Base-by-base conservation (phyloP, 768 basidiomycete genomes). In the Termitomyces sp. region DNA sequence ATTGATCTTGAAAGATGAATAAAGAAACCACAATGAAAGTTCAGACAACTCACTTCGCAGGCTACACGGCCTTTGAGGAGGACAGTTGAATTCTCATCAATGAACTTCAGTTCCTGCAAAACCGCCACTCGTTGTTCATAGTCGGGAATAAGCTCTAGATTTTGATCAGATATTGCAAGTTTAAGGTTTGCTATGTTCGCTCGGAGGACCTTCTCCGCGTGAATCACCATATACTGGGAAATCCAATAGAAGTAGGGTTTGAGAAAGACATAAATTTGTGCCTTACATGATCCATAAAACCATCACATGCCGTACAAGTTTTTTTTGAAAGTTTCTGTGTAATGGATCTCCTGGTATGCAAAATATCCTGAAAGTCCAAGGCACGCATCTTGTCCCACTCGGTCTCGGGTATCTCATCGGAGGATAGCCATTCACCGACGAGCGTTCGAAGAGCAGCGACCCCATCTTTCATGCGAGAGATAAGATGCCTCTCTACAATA, bases 11-110 rank as follows among this genome's bases (percentile, higher is more conserved):
- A 16, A 48, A 33, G 44, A 16, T 12, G 35, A 63, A 41, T 46
- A 57, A 58, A 38, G 59, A 35, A 40, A 30, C 32, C 20, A 26
- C 43, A 28, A 23, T 14, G 13, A 13, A 38, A 16, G 14, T 12
- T 0, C 56, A 28, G 40, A 44, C 28, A 58, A 69, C 75, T 54
- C 60, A 95, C 95, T 80, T 99, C 97, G 77, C 97, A 99, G 35
- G 97, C 97, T 16, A 99, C 97, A 51, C 97, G 85, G 18, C 97
- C 97, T 71, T 99, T 99, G 52, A 99, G 80, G 33, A 93, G 81
- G 3, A 99, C 95, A 0, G 96, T 99, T 35, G 93, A 90, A 66
- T 98, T 94, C 59, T 95, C 92, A 69, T 98, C 89, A 67, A 99
- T 92, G 70, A 98, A 97, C 62, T 91, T 87, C 26, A 99, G 81